Evolutionary conservation across 352 stramenopile species (phyloP), one percentile per base, ranked within the genome.

Genomic region (Globisporangium okanoganense): DNA sequence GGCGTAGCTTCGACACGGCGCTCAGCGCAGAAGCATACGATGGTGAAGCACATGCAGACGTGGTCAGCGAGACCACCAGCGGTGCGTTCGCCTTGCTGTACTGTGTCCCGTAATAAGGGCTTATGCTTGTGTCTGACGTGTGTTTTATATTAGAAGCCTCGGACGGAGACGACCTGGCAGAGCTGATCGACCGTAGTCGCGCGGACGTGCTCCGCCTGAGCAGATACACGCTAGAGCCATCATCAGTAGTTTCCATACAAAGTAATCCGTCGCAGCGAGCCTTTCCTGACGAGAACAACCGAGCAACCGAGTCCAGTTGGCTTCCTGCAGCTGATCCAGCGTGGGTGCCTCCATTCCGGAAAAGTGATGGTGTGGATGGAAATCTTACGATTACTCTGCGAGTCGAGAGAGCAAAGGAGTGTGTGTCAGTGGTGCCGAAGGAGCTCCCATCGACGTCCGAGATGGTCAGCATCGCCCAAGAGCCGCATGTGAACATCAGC

Each of bases 401-500:
- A 22, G 27, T 62, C 16, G 53, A 66, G 29, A 33, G 47, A 61
- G 44, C 24, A n/a, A 54, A 22, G 9, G 36, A 33, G 25, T 27
- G 29, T 10, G 7, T 8, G 1, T 25, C 55, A 12, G 8, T 54
- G 51, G 31, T 33, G 25, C 22, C 57, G n/a, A 41, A 35, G 5
- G 71, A 79, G 25, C 66, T 80, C 0, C 72, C 72, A 8, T 77
- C 72, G n/a, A 80, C 69, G 6, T 80, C 72, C 1, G 69, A 77
- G 60, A 80, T 80, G 72, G 61, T 80, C 24, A 40, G 55, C 16
- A 75, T 80, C 33, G 29, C 61, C 1, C 57, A 70, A 9, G 38
- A 13, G 4, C 8, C 18, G 0, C 18, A 18, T 10, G n/a, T 5
- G 14, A 33, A 33, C 29, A 1, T 2, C 12, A 41, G 49, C 33